Base-by-base conservation (phyloP, 768 basidiomycete species). In the Serendipita vermifera region DNA sequence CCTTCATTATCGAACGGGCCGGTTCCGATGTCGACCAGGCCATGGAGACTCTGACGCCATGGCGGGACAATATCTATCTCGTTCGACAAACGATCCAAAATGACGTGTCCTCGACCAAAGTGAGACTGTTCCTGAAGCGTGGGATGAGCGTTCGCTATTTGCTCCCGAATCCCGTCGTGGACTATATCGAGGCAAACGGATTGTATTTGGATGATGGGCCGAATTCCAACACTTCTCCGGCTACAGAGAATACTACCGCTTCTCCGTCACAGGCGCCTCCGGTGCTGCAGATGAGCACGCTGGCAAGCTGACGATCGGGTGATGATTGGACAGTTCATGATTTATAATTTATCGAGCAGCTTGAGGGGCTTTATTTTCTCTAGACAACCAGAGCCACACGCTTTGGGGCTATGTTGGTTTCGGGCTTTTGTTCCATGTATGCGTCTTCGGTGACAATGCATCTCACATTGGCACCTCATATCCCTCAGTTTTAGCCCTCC, bases 21-120 rank as follows among this genome's bases (percentile, higher is more conserved):
- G 94, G 96, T 38, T 87, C 92, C 5, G 89, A 87, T 62, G 84
- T 96, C 77, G 83, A 84, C 57, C 84, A 85, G 65, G 85, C 84
- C 9, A 83, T 79, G 31, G 84, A 86, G 62, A 78, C 70, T 64
- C 74, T 87, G 66, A 83, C 82, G 58, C 78, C 76, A 59, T 85
- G 80, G 83, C 81, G 82, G 59, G 75, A 79, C 66, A 93, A 91
- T 65, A 91, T 94, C 59, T 82, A 90, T 64, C 80, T 98, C 59
- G 85, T 96, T 63, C 84, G 87, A 55, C 92, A 96, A 68, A 77
- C 94, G 55, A 94, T 97, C 61, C 91, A 94, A 71, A 97, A 97
- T 66, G 92, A 97, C 66, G 92, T 97, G 40, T 93, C 90, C 5
- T 91, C 87, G 61, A 96, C 93, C 20, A 97, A 96, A 75, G 90